Percentiles rank a stretch among this genome's conserved stretches.
phyloP scores from a whole-genome alignment of 257 asterid species.

The Plantago major region DNA sequence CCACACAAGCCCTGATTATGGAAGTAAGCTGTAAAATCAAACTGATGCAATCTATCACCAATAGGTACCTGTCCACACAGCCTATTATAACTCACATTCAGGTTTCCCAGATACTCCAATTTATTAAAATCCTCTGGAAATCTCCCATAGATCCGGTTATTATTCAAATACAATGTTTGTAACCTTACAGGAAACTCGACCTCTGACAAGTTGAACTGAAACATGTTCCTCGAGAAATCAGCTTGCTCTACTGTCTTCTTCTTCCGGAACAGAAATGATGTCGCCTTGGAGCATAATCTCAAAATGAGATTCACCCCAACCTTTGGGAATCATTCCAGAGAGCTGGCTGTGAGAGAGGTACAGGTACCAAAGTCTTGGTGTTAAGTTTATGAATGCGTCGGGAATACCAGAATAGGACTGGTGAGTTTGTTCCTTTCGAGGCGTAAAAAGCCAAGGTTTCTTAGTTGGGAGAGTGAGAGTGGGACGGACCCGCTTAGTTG shows the following conservation, averaged over 20 bases:
- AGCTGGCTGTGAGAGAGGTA: constrained; percentile 56
- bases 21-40: too few relatives aligned
- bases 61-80: not conserved
- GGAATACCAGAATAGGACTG: constrained; percentile 58
- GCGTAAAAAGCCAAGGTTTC: constrained; percentile 24
- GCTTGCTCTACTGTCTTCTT: too few relatives aligned
- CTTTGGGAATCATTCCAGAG: constrained; percentile 43
- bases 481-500: constrained; percentile 45
- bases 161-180: too few relatives aligned
- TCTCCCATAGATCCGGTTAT: too few relatives aligned
- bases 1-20: too few relatives aligned
- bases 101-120: not conserved
- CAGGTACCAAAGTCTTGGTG: constrained; percentile 30
- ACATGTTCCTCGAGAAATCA: too few relatives aligned
- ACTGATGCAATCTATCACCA: not conserved
- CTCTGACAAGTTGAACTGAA: too few relatives aligned
- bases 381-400: constrained; percentile 37
- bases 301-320: constrained; percentile 30
- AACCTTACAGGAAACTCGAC: too few relatives aligned
- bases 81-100: not conserved
- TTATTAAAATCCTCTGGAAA: too few relatives aligned
- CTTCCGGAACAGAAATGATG: too few relatives aligned
- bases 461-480: constrained; percentile 28
- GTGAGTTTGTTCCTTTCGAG: too few relatives aligned
- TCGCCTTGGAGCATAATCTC: too few relatives aligned